Conservation (phyloP, 2,329 filamentous ascomycete genomes). For the Talaromyces sp. region DNA sequence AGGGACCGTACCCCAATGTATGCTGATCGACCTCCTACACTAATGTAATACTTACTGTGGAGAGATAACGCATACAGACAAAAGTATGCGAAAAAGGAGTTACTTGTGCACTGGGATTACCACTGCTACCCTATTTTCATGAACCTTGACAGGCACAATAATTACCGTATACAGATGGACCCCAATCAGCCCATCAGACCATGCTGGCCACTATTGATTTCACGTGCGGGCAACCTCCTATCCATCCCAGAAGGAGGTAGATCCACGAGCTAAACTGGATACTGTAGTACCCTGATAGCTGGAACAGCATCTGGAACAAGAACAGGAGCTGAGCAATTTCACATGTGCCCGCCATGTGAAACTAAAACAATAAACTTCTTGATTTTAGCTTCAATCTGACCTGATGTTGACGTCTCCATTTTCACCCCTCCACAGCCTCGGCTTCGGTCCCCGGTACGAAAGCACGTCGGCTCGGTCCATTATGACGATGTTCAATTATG, state of each 20-base stretch:
- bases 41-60: neutral
- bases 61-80: neutral
- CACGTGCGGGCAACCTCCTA: slow-evolving; percentile 14
- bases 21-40: slow-evolving; percentile 4
- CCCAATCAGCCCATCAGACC: neutral
- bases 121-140: too few species aligned
- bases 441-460: slow-evolving; percentile 1
- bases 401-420: neutral
- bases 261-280: slow-evolving; percentile 17
- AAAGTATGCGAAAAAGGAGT: too few species aligned
- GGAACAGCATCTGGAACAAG: neutral
- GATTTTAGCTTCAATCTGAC: neutral
- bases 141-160: too few species aligned
- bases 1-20: neutral
- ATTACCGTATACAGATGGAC: too few species aligned
- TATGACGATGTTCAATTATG: neutral
- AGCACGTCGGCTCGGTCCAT: neutral
- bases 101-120: too few species aligned
- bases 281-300: slow-evolving; percentile 11
- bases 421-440: slow-evolving; percentile 4
- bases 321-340: slow-evolving; percentile 2
- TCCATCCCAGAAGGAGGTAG: neutral
- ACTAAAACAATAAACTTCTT: neutral
- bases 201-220: slow-evolving; percentile 17
- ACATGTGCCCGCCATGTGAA: slow-evolving; percentile 13